Percentiles rank a stretch among this genome's conserved stretches.
These are phyloP conservation scores for Lipomyces sp. DNA, from an alignment of 805 yeast species.

Conservation along the genomic window DNA sequence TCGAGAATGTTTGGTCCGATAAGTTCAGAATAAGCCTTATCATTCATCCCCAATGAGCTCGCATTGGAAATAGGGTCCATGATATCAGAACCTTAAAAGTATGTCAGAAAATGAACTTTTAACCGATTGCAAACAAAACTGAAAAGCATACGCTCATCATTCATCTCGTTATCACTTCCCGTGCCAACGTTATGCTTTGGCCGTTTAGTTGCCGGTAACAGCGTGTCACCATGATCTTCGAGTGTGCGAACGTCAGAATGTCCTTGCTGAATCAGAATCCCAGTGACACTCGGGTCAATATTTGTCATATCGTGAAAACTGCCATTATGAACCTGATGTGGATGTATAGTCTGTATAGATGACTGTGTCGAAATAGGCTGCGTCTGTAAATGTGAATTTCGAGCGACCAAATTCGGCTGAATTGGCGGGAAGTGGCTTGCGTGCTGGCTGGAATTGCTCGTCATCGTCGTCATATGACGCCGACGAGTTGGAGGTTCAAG, in stretches of 20 bases:
- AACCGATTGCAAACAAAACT: not conserved
- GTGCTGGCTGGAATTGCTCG: not conserved
- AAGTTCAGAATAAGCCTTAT: conserved; percentile 30
- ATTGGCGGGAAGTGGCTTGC: not conserved
- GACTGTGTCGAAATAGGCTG: not conserved
- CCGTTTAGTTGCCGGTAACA: not conserved
- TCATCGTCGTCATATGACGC: conserved; percentile 7
- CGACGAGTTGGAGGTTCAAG: conserved; percentile 32
- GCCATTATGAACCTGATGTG: too few species aligned
- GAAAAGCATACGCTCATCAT: conserved; percentile 12
- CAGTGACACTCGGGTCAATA: not conserved
- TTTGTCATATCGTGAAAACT: not conserved
- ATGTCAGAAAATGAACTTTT: not conserved
- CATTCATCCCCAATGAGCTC: conserved; percentile 33
- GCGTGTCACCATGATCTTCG: not conserved
- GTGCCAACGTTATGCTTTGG: not conserved
- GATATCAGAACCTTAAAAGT: conserved; percentile 12
- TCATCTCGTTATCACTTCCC: conserved; percentile 1
- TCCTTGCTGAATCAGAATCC: not conserved
- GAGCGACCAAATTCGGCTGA: not conserved
- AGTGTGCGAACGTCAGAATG: not conserved
- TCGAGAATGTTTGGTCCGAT: conserved; percentile 29
- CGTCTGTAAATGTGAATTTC: not conserved
- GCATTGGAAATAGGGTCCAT: conserved; percentile 24
- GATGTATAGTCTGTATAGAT: not conserved